These are phyloP conservation scores for Aquilaria agallochum DNA, from an alignment of 441 rosid genomes.

Conservation along the genomic window DNA sequence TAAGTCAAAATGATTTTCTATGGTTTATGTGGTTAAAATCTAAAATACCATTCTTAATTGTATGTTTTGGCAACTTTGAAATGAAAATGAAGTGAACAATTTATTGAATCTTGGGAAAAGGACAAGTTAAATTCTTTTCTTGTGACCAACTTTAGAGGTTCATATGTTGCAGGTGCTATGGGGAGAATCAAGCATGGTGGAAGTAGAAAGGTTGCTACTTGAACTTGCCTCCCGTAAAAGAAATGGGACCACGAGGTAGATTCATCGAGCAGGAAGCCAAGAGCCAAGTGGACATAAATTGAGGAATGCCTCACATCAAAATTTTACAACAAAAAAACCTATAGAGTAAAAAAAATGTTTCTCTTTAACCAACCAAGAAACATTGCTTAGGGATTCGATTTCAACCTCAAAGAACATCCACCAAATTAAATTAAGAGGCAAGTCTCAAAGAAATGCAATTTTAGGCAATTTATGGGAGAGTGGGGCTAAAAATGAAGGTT, in stretches of 20 bases:
- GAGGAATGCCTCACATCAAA: conserved; percentile 60
- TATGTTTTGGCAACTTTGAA: neutral
- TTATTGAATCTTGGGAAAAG: neutral
- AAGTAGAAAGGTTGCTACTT: conserved; percentile 77
- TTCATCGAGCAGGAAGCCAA: conserved; percentile 68
- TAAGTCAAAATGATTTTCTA: neutral
- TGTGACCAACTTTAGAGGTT: neutral
- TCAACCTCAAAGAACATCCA: conserved; percentile 60
- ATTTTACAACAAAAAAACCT: conserved; percentile 26
- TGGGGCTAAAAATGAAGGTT: too few relatives aligned
- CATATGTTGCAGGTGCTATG: conserved; percentile 55
- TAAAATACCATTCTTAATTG: neutral
- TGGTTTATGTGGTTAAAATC: neutral
- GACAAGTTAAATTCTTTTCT: neutral
- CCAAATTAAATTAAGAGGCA: conserved; percentile 92
- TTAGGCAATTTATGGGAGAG: conserved; percentile 43
- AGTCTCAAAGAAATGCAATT: conserved; percentile 60
- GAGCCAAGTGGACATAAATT: conserved; percentile 61
- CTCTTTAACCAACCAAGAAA: too few relatives aligned
- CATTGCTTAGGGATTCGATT: neutral
- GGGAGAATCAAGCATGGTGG: conserved; percentile 90
- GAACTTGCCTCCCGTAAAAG: conserved; percentile 69
- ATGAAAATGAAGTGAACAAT: neutral
- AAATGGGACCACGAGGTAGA: conserved; percentile 55
- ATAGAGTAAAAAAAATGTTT: neutral